Percentiles rank a stretch among this genome's conserved stretches.
Conservation (phyloP, 1,139 yeast species). For the Pichiaceae sp. region DNA sequence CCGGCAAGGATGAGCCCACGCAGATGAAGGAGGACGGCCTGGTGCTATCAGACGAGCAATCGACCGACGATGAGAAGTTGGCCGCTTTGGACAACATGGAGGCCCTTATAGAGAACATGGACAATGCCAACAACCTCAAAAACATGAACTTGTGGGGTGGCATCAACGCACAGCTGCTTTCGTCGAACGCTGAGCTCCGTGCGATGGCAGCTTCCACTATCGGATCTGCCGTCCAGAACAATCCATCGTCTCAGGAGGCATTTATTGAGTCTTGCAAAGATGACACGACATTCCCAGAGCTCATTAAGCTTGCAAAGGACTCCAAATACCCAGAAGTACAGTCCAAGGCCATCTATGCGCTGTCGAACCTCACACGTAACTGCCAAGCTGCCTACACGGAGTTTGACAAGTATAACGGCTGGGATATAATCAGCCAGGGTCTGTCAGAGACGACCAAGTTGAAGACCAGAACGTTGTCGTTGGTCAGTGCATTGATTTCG, state of each 20-base stretch:
- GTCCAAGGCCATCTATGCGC: conserved; percentile 67
- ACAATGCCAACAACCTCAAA: conserved; percentile 89
- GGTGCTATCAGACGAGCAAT: conserved; percentile 57
- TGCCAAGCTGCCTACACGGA: conserved; percentile 44
- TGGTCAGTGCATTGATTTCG: conserved; percentile 50
- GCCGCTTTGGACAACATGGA: conserved; percentile 88
- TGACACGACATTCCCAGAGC: conserved; percentile 5
- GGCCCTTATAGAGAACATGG: conserved; percentile 88
- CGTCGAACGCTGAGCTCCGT: conserved; percentile 37
- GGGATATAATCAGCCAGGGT: conserved; percentile 31
- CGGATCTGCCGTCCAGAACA: conserved; percentile 92
- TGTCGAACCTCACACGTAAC: conserved; percentile 71
- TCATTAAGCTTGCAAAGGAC: conserved; percentile 6
- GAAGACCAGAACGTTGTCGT: conserved; percentile 46
- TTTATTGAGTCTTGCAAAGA: conserved; percentile 30
- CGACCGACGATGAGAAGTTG: conserved; percentile 47
- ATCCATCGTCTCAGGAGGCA: conserved; percentile 63
- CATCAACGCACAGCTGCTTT: conserved; percentile 42
- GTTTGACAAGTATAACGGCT: conserved; percentile 58
- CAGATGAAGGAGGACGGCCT: conserved; percentile 69
- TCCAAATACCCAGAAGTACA: conserved; percentile 27
- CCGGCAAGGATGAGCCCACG: conserved; percentile 67
- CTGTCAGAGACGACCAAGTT: conserved; percentile 28
- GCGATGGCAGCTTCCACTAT: conserved; percentile 63
- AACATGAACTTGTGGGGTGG: conserved; percentile 71